Percentiles rank a stretch among this genome's conserved stretches.
Evolutionary conservation across 129 eudicot genomes (phyloP).

Genomic region (Centrapalus pauciflorus): DNA sequence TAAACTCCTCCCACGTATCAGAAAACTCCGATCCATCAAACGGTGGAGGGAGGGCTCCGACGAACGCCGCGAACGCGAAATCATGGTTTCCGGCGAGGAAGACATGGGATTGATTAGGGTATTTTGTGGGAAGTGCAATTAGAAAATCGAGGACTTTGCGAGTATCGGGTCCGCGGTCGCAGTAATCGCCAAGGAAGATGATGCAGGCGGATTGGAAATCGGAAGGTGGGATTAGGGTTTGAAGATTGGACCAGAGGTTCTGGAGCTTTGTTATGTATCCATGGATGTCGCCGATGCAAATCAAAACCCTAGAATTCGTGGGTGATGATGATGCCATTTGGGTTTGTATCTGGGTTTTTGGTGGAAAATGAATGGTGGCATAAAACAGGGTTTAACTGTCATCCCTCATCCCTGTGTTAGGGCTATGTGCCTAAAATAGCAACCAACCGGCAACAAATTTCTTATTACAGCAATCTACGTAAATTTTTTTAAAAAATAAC

Average conservation of each 20-base stretch:
- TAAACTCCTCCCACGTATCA: slow-evolving; percentile 67
- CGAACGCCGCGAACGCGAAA: slow-evolving; percentile 69
- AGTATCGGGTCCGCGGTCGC: slow-evolving; percentile 78
- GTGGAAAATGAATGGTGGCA: slow-evolving; percentile 1
- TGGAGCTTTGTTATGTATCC: slow-evolving; percentile 32
- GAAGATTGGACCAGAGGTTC: slow-evolving; percentile 35
- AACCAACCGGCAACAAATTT: too few relatives aligned
- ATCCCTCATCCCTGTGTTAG: too few relatives aligned
- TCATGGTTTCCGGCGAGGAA: slow-evolving; percentile 86
- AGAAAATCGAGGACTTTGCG: slow-evolving; percentile 61
- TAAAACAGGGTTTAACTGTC: too few relatives aligned
- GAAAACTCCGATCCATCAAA: slow-evolving; percentile 43
- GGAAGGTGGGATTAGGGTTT: slow-evolving; percentile 16
- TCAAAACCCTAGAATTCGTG: slow-evolving; percentile 9
- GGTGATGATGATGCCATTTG: neutral
- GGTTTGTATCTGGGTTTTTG: neutral
- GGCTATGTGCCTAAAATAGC: too few relatives aligned
- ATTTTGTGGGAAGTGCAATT: slow-evolving; percentile 50
- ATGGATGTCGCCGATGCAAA: slow-evolving; percentile 40
- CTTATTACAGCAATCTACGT: too few relatives aligned
- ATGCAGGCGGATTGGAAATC: slow-evolving; percentile 20
- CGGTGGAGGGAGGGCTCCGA: slow-evolving; percentile 62
- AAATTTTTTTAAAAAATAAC: too few relatives aligned
- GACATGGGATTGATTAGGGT: slow-evolving; percentile 79
- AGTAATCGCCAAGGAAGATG: slow-evolving; percentile 87